Conservation (phyloP, 2,329 filamentous ascomycete genomes). For the Nakataea oryzae region DNA sequence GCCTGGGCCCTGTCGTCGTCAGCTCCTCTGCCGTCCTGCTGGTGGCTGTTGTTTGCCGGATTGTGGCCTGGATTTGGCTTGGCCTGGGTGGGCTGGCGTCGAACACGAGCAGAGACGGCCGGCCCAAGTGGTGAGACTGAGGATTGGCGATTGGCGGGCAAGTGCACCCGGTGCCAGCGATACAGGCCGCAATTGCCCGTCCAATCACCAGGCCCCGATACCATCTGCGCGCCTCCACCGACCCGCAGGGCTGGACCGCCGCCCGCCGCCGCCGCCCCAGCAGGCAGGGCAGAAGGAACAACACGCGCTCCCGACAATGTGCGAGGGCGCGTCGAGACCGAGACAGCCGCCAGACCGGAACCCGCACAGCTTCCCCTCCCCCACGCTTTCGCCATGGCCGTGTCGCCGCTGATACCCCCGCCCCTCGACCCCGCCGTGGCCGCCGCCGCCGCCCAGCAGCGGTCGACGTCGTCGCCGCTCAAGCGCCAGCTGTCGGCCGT, state of each 20-base stretch:
- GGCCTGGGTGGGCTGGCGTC: no score
- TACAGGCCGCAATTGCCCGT: not conserved
- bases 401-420: constrained; percentile 4
- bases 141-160: no score
- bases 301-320: not conserved
- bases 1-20: not conserved
- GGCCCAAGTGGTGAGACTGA: no score
- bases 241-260: not conserved
- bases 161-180: no score
- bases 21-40: not conserved
- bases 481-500: constrained; percentile 16
- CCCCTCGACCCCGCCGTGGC: not conserved
- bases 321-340: no score
- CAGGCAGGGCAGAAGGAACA: no score
- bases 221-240: not conserved
- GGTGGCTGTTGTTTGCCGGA: no score
- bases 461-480: constrained; percentile 11
- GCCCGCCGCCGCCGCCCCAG: no score
- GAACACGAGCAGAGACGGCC: no score
- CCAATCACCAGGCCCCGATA: not conserved
- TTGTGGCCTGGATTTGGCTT: not conserved
- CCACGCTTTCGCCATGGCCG: constrained; percentile 1
- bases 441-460: constrained; percentile 2
- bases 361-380: not conserved
- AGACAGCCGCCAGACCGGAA: not conserved